Evolutionary conservation across 768 basidiomycete genomes (phyloP).

Genomic region (Termitomyces eurrhizus): DNA sequence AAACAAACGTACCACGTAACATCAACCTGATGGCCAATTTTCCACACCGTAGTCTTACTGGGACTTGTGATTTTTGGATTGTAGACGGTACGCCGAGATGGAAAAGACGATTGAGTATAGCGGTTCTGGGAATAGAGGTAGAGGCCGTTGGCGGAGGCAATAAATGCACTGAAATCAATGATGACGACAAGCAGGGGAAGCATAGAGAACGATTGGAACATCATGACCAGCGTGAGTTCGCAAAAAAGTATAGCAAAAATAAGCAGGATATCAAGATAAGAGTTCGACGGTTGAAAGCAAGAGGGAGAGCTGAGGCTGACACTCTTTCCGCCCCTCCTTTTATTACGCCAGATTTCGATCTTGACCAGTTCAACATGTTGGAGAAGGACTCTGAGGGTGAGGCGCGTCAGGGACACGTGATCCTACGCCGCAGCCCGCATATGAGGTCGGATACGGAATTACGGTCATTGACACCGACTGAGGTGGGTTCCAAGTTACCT

Average conservation of each 20-base stretch:
- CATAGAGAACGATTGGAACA: constrained; percentile 25
- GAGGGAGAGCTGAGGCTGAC: constrained; percentile 15
- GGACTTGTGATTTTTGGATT: constrained; percentile 41
- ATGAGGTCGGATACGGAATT: too few species aligned
- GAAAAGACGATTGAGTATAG: constrained; percentile 2
- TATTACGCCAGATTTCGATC: constrained; percentile 5
- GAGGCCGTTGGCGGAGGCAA: constrained; percentile 20
- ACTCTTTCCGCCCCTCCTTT: constrained; percentile 7
- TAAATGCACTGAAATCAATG: constrained; percentile 19
- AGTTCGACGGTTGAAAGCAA: constrained; percentile 10
- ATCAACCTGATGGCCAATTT: constrained; percentile 26
- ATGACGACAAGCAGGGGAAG: constrained; percentile 18
- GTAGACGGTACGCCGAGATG: constrained; percentile 30
- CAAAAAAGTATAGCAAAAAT: constrained; percentile 12
- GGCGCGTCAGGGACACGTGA: too few species aligned
- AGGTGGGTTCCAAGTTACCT: too few species aligned
- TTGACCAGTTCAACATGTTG: neutral
- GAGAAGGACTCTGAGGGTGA: too few species aligned
- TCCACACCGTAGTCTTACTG: constrained; percentile 34
- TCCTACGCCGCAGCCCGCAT: too few species aligned
- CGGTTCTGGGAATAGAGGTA: constrained; percentile 26
- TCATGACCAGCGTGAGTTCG: constrained; percentile 29
- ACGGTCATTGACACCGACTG: too few species aligned
- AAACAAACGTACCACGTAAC: constrained; percentile 41
- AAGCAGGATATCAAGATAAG: constrained; percentile 4